Conservation (phyloP, 176 grass and related monocot species). For the Lolium multiflorum region DNA sequence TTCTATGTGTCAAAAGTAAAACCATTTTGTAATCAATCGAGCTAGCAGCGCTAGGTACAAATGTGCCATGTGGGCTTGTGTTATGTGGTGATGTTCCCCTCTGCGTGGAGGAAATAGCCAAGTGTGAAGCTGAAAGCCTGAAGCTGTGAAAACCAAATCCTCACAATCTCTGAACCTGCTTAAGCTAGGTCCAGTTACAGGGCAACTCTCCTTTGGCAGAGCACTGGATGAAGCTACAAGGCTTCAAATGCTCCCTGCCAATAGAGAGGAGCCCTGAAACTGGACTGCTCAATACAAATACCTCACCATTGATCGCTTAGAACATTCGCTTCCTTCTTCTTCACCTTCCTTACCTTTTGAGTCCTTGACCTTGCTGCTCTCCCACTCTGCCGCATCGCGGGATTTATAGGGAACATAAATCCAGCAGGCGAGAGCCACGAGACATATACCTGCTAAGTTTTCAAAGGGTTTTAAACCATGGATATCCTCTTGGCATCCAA, state of each 20-base stretch:
- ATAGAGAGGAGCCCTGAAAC: constrained; percentile 69
- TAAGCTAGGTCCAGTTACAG: constrained; percentile 61
- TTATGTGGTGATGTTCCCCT: too few species aligned
- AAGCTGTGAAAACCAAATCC: neutral
- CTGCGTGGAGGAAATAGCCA: too few species aligned
- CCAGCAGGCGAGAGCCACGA: neutral
- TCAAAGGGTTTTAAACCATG: constrained; percentile 63
- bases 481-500: constrained; percentile 67
- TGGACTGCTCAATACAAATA: constrained; percentile 36
- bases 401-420: constrained; percentile 57
- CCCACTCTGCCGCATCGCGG: constrained; percentile 33
- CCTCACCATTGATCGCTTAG: constrained; percentile 1
- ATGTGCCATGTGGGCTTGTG: too few species aligned
- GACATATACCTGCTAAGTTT: constrained; percentile 46
- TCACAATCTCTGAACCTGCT: constrained; percentile 1
- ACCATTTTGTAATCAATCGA: too few species aligned
- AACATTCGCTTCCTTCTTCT: neutral
- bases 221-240: constrained; percentile 18
- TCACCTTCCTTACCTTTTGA: neutral
- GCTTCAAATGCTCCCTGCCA: constrained; percentile 52
- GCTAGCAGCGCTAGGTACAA: too few species aligned
- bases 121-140: constrained; percentile 7
- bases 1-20: too few species aligned
- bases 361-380: constrained; percentile 27
- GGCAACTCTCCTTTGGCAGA: constrained; percentile 85